A percentile compares a stretch with the other conserved stretches of the same genome.
Conservation (phyloP, 225 moss, liverwort and hornwort species). For the Pseudoscleropodium purum region DNA sequence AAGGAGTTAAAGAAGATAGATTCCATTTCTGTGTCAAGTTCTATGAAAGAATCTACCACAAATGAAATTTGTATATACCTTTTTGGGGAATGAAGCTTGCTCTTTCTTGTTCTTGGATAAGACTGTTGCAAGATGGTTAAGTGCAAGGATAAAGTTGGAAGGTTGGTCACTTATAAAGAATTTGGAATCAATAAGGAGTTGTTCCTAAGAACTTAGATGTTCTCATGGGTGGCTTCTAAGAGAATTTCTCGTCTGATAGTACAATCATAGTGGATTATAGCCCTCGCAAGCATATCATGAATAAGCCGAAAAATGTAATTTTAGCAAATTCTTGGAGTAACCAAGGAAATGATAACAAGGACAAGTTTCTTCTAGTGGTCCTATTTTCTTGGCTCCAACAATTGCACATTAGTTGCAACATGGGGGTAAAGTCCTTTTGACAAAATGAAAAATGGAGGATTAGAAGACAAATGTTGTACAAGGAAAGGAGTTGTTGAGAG, state of each 20-base stretch:
- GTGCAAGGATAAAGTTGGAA: fast-evolving
- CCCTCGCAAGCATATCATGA: background rate
- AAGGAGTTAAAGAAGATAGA: background rate
- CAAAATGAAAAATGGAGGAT: too few relatives aligned
- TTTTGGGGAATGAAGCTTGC: fast-evolving
- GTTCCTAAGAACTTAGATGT: background rate
- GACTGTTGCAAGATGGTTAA: background rate
- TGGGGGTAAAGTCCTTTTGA: too few relatives aligned
- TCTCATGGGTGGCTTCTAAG: fast-evolving
- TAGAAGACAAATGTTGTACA: fast-evolving
- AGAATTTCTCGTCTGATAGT: fast-evolving
- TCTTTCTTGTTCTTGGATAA: fast-evolving
- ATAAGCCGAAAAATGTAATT: fast-evolving
- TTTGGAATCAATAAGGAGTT: fast-evolving
- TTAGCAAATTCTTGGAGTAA: fast-evolving
- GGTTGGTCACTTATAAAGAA: fast-evolving
- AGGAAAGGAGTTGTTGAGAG: too few relatives aligned
- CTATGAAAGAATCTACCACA: background rate
- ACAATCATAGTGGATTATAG: background rate
- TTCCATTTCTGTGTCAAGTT: fast-evolving
- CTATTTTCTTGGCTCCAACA: too few relatives aligned
- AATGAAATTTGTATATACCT: fast-evolving
- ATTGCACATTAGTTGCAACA: too few relatives aligned
- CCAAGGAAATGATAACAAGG: fast-evolving
- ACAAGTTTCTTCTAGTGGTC: too few relatives aligned